These are phyloP conservation scores for Apiospora kogelbergensis DNA, from an alignment of 2,329 filamentous ascomycete genomes.

Conservation along the genomic window DNA sequence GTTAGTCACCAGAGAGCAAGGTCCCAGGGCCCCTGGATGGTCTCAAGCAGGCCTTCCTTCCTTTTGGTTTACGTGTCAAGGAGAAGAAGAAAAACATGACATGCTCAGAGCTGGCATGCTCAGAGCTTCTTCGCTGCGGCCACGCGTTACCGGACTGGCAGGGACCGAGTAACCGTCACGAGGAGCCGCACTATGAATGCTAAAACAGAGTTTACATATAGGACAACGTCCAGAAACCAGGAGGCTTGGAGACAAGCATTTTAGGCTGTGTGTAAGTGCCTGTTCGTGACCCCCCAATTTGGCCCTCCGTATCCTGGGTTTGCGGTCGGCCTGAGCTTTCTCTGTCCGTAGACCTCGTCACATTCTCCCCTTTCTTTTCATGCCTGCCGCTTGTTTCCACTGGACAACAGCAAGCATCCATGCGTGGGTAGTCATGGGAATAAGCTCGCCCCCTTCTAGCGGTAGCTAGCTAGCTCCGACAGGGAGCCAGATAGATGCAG, in stretches of 20 bases:
- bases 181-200: neutral
- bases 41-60: neutral
- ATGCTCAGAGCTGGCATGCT: too few species aligned
- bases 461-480: neutral
- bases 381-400: neutral
- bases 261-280: neutral
- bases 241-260: constrained; percentile 3
- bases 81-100: neutral
- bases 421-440: neutral
- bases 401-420: neutral
- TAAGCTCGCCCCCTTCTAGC: neutral
- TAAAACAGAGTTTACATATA: neutral
- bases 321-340: neutral
- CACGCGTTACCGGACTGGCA: neutral
- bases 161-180: neutral
- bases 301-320: neutral
- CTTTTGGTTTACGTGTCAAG: neutral
- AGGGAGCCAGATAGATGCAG: neutral
- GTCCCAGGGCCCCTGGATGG: neutral
- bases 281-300: neutral
- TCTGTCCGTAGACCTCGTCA: neutral
- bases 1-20: neutral
- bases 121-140: neutral
- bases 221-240: neutral
- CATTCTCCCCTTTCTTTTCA: neutral